A percentile compares a stretch with the other conserved stretches of the same genome.
Conservation (phyloP, 2,329 filamentous ascomycete species). For the Chalara sp. region DNA sequence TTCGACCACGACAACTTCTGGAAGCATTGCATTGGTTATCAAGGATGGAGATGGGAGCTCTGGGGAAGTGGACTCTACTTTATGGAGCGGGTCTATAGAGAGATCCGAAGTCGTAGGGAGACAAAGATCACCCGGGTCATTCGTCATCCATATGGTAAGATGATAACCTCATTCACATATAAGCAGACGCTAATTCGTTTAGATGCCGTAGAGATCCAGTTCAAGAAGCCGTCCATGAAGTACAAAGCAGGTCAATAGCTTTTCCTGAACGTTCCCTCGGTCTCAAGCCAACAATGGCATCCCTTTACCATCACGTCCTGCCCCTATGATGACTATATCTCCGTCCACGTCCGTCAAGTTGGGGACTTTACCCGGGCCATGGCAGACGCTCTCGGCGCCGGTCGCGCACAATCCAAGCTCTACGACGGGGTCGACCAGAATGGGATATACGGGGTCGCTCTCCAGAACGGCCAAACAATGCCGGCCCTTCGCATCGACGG, state of each 20-base stretch:
- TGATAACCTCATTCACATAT: background rate
- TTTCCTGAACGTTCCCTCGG: constrained; percentile 85
- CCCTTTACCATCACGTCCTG: too few species aligned
- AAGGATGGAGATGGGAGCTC: constrained; percentile 96
- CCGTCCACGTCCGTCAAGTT: constrained; percentile 90
- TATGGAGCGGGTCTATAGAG: constrained; percentile 81
- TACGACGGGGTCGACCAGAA: constrained; percentile 87
- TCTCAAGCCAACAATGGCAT: constrained; percentile 92
- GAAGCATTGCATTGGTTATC: constrained; percentile 88
- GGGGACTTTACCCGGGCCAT: constrained; percentile 95
- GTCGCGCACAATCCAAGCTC: constrained; percentile 76
- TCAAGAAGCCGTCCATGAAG: constrained; percentile 90
- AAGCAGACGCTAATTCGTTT: too few species aligned
- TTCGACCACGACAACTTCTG: constrained; percentile 80
- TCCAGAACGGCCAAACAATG: constrained; percentile 91
- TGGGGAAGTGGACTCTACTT: constrained; percentile 81
- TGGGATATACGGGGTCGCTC: constrained; percentile 98
- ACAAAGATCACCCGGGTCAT: constrained; percentile 93
- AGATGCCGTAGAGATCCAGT: constrained; percentile 96
- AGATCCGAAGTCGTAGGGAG: constrained; percentile 73
- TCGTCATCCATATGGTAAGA: too few species aligned
- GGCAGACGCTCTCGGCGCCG: constrained; percentile 92
- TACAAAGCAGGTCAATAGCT: constrained; percentile 99
- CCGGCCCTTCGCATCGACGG: constrained; percentile 84
- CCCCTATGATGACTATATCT: constrained; percentile 90